These are phyloP conservation scores for Suhomyces anneliseae DNA, from an alignment of 1,139 yeast species.

Conservation along the genomic window DNA sequence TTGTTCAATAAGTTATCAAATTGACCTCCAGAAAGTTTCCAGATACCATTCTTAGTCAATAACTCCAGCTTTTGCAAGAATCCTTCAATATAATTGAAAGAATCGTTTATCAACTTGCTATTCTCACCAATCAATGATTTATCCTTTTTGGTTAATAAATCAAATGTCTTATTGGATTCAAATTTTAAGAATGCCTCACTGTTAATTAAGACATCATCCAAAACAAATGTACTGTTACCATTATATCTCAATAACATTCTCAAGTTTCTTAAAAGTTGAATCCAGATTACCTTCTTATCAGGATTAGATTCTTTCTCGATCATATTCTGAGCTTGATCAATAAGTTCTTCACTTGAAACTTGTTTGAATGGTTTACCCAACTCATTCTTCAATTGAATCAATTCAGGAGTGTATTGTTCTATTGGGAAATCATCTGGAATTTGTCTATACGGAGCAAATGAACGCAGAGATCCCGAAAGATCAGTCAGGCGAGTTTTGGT, in stretches of 20 bases:
- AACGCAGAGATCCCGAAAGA: neutral
- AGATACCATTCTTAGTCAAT: slow-evolving; percentile 15
- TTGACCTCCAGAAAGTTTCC: slow-evolving; percentile 15
- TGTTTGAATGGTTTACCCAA: slow-evolving; percentile 22
- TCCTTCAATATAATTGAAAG: slow-evolving; percentile 13
- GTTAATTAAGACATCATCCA: slow-evolving; percentile 38
- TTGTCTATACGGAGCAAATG: slow-evolving; percentile 24
- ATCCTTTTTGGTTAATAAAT: slow-evolving; percentile 6
- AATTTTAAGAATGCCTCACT: slow-evolving; percentile 29
- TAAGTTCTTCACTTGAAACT: slow-evolving; percentile 11
- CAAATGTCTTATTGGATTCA: slow-evolving; percentile 20
- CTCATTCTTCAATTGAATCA: slow-evolving; percentile 26
- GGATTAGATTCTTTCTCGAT: slow-evolving; percentile 12
- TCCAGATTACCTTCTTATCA: slow-evolving; percentile 24
- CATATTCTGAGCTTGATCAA: slow-evolving; percentile 17
- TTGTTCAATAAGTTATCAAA: slow-evolving; percentile 15
- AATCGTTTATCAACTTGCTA: slow-evolving; percentile 15
- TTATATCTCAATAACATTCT: slow-evolving; percentile 34
- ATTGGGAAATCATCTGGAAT: slow-evolving; percentile 39
- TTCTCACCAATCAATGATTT: slow-evolving; percentile 17
- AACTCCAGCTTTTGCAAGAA: slow-evolving; percentile 16
- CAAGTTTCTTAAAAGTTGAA: slow-evolving; percentile 34
- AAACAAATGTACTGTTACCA: slow-evolving; percentile 30
- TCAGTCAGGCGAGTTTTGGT: neutral
- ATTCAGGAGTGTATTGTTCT: slow-evolving; percentile 36